Evolutionary conservation across 2,329 filamentous ascomycete species (phyloP), one percentile per base, ranked within the genome.

Genomic region (Hypocrella siamensis): DNA sequence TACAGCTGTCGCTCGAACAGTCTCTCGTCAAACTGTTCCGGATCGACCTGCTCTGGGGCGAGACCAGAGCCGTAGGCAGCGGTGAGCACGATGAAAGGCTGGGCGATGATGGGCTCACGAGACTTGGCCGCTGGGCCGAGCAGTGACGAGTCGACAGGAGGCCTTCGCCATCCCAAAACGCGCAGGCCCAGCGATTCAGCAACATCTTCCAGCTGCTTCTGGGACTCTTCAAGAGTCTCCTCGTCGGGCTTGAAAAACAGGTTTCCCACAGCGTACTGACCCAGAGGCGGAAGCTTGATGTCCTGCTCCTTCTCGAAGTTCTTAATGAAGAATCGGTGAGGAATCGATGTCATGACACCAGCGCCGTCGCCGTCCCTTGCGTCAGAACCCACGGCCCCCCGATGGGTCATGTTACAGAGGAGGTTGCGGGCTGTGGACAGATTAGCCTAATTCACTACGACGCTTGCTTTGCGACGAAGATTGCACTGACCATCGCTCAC

Each of bases 321-420:
- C 70, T 96, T 98, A 54, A 93, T 67, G 57, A 98, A 96, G 67
- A 98, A 96, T 59, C 79, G 85, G 67, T 96, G 88, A 37, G 90
- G 90, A 49, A 98, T 93, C 38, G 86, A 94, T 44, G 88, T 96
- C 90, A 98, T 98, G 52, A 96, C 88, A 72, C 90, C 90, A 48
- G 90, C 90, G 56, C 90, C 90, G 56, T 98, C 90, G 54, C 90
- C 90, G 55, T 98, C 90, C 67, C 90, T 80, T 51, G 85, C 85
- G 66, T 98, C 90, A 38, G 90, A 96, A 46, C 90, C 90, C 47
- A 96, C 88, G 41, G 90, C 90, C 67, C 90, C 90, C 56, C 90
- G 80, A 67, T 98, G 90, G 68, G 90, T 96, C 90, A 98, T 98
- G 71, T 98, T 96, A 70, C 90, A 98, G 41, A 98, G 76, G 39